These are phyloP conservation scores for Yarrowia keelungensis DNA, from an alignment of 805 yeast genomes.

Conservation along the genomic window DNA sequence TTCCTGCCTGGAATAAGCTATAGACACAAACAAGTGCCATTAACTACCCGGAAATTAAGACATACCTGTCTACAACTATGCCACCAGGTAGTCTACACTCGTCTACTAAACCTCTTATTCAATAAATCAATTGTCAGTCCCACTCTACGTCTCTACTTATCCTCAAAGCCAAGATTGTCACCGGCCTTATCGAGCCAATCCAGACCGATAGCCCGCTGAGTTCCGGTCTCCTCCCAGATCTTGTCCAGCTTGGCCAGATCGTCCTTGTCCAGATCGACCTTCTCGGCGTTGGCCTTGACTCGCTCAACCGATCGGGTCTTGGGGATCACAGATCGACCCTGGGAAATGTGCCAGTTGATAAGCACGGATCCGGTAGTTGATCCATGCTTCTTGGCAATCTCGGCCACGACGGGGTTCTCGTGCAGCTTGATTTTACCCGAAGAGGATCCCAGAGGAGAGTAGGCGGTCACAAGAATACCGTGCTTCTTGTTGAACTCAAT, in stretches of 20 bases:
- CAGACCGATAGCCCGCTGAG: conserved; percentile 29
- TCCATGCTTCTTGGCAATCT: conserved; percentile 64
- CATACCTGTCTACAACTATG: too few relatives aligned
- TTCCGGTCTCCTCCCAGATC: background rate
- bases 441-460: conserved; percentile 62
- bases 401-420: conserved; percentile 60
- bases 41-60: too few relatives aligned
- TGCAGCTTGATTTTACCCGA: conserved; percentile 29
- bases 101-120: too few relatives aligned
- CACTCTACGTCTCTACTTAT: background rate
- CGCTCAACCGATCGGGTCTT: conserved; percentile 73
- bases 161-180: conserved; percentile 23
- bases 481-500: conserved; percentile 59
- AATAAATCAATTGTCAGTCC: too few relatives aligned
- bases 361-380: conserved; percentile 49
- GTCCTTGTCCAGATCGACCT: conserved; percentile 53
- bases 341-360: conserved; percentile 51
- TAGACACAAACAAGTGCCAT: too few relatives aligned
- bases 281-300: conserved; percentile 55
- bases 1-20: too few relatives aligned
- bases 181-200: conserved; percentile 28
- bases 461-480: conserved; percentile 69
- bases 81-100: too few relatives aligned
- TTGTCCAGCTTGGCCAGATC: conserved; percentile 50
- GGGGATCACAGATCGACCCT: conserved; percentile 68